Evolutionary conservation across 2,329 filamentous ascomycete genomes (phyloP), one percentile per base, ranked within the genome.

Genomic region (Gnomoniopsis sp.): DNA sequence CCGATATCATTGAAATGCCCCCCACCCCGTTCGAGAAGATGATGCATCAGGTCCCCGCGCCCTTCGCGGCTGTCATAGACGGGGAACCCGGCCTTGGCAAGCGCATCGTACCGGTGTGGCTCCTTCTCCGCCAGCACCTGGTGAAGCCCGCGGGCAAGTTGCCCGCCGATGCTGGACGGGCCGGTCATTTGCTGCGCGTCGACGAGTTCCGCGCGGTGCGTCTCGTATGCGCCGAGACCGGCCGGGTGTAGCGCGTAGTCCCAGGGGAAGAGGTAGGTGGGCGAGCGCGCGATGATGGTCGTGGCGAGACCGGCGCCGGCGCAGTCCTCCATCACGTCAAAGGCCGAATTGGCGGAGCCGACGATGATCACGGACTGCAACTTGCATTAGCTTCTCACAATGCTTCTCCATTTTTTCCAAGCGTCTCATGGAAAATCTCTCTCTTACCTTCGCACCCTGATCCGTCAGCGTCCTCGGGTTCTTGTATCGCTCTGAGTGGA

Each of bases 401-500:
- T 38, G 26, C 49, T 47, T 36, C 7, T 51, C 30, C 14, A 23
- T 34, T 23, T 38, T n/a, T 50, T 10, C 21, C 10, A 19, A 8
- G 11, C 17, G 19, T 46, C 21, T 30, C 10, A 4, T 12, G 21
- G 22, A 8, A 19, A 11, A 23, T 19, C 19, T 23, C 22, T 14
- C 6, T 6, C 12, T 6, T 38, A 63, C 63, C 54, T 64, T 62
- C 22, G 53, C 63, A 4, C 64, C 63, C n/a, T 49, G 30, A 15
- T 54, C 53, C 7, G 22, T 43, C 23, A 74, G 60, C 3, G 70
- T 61, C 3, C 66, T 67, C 0, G 77, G 77, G 41, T 75, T 74
- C 26, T 69, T 69, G 65, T 79, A 78, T 49, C 73, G 62, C 19
- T 67, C 72, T 2, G 75, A 75, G 65, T 82, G 79, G 58, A 78